Base-by-base conservation (phyloP, 441 rosid genomes). In the Populus hybrid region DNA sequence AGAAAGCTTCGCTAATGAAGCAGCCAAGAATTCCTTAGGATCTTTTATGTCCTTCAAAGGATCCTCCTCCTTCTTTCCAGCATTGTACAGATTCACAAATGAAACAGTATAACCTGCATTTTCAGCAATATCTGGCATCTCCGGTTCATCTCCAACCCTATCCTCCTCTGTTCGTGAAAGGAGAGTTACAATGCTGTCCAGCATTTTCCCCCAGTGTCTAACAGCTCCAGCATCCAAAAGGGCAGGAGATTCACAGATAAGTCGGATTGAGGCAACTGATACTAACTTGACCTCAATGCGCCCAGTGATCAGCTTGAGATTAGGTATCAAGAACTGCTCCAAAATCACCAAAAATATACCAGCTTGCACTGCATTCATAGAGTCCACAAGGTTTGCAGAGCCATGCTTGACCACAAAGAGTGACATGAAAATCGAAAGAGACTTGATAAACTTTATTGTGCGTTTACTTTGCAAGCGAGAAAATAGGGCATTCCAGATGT, bases 401-500 rank as follows among this genome's bases (percentile, higher is more conserved):
- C 97, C 97, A 67, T 96, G 99, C 86, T 91, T 91, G 82, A 96
- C 91, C 91, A 94, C 69, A 85, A 93, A 93, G 33, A 96, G 94
- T 21, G 99, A 94, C 94, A 92, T 87, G 77, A 93, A 94, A 76
- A 96, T 85, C 82, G 92, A 81, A 40, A 95, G 87, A 40, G 94
- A 89, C 82, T 96, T 96, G 68, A 82, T 83, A 85, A 93, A 90
- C 86, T 91, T 96, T 53, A 88, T 63, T 0, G 94, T 89, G 40
- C 88, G 83, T 33, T 80, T 90, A 73, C 79, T 88, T 68, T 90
- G 94, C 72, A 96, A 90, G 56, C 94, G 95, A 24, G 76, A 83
- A 72, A 95, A 95, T 31, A 96, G 82, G 76, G 90, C 86, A 83
- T 64, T 85, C 99, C 98, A 96, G 76, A 96, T 86, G 81, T 90